Evolutionary conservation across 2,329 filamentous ascomycete genomes (phyloP).

Genomic region (Diplodia scrobiculata): DNA sequence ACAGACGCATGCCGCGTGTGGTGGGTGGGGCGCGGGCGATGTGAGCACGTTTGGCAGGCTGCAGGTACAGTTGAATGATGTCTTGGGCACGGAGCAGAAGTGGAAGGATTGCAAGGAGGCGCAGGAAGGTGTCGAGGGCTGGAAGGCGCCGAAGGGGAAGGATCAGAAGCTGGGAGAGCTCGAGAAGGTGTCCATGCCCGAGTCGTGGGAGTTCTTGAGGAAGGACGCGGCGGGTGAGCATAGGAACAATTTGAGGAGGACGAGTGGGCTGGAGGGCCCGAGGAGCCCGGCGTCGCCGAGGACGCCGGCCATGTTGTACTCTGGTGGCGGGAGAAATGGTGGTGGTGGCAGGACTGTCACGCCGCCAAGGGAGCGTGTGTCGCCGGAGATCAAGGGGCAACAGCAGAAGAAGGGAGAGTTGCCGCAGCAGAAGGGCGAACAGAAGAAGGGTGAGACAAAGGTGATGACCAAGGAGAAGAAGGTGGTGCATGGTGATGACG

Average conservation of each 20-base stretch:
- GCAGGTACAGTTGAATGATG: constrained; percentile 49
- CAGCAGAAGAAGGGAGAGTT: background rate
- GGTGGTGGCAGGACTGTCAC: background rate
- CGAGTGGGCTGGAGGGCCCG: background rate
- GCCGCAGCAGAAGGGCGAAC: background rate
- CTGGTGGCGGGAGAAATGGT: background rate
- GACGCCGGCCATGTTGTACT: background rate
- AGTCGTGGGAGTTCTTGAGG: background rate
- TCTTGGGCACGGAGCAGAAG: constrained; percentile 41
- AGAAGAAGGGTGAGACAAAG: background rate
- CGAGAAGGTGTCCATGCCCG: background rate
- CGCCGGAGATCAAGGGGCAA: background rate
- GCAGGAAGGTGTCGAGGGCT: background rate
- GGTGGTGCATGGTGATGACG: background rate
- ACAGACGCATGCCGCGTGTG: constrained; percentile 43
- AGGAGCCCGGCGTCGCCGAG: background rate
- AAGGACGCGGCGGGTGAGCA: background rate
- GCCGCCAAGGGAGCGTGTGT: background rate
- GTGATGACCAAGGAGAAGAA: too few species aligned
- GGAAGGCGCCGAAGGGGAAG: constrained; percentile 1
- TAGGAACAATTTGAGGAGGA: constrained; percentile 2
- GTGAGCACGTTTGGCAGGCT: constrained; percentile 53
- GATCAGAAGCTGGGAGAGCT: background rate
- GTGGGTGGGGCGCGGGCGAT: constrained; percentile 50
- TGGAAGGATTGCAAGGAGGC: constrained; percentile 33